Percentiles rank a stretch among this genome's conserved stretches.
phyloP scores from a whole-genome alignment of 306 rosid genomes.

The Vicia sativa region DNA sequence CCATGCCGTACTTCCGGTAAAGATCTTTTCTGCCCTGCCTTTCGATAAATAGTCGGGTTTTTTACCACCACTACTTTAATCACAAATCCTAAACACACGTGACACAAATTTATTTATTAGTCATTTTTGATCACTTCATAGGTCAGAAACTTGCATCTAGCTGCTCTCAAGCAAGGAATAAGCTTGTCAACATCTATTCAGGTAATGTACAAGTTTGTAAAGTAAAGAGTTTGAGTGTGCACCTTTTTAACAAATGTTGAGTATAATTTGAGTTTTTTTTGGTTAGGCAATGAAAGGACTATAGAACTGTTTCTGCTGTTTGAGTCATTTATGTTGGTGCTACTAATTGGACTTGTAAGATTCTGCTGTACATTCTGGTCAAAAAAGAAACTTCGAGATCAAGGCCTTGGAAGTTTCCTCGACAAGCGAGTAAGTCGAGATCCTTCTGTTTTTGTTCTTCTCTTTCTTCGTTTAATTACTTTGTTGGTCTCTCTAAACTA shows the following conservation, averaged over 20 bases:
- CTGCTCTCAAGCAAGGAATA: conserved; percentile 72
- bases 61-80: neutral
- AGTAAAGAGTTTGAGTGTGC: neutral
- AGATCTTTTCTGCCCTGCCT: conserved; percentile 9
- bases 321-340: conserved; percentile 52
- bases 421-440: conserved; percentile 60
- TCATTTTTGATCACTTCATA: conserved; percentile 37
- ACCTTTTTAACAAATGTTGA: conserved; percentile 4
- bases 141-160: conserved; percentile 65
- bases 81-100: neutral
- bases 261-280: conserved; percentile 2
- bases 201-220: conserved; percentile 47
- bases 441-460: neutral
- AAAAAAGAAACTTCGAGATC: conserved; percentile 67
- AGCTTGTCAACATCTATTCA: conserved; percentile 63
- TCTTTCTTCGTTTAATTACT: neutral
- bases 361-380: conserved; percentile 76
- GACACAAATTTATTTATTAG: neutral
- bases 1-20: conserved; percentile 65
- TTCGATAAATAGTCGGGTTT: conserved; percentile 13
- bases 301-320: conserved; percentile 63
- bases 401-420: conserved; percentile 66
- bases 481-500: neutral
- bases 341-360: conserved; percentile 56
- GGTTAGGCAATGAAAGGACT: conserved; percentile 64